phyloP scores from a whole-genome alignment of 352 stramenopile species.

The Blastocystis sp. region DNA sequence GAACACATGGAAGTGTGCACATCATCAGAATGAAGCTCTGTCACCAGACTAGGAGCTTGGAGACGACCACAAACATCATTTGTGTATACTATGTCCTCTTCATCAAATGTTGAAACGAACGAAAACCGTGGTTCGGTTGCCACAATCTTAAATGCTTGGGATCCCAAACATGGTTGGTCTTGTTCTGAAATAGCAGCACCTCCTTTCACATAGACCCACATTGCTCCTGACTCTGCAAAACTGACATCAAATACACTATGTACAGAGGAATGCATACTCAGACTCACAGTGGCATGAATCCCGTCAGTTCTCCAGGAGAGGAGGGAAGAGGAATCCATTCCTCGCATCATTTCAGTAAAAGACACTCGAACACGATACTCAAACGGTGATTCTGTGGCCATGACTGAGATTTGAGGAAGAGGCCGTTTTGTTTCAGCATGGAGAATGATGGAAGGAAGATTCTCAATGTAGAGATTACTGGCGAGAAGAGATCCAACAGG shows the following conservation, averaged over 20 bases:
- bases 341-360: no score
- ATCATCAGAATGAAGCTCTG: background rate
- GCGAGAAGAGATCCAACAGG: background rate
- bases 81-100: background rate
- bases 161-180: background rate
- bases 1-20: background rate
- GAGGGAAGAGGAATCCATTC: no score
- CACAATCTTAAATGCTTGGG: background rate
- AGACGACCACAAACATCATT: background rate
- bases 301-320: no score
- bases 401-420: no score
- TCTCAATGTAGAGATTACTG: no score
- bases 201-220: background rate
- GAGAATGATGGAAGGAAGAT: no score
- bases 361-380: no score
- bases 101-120: slow-evolving; percentile 8
- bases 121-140: background rate
- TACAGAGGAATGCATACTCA: background rate
- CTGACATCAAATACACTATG: background rate
- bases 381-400: no score
- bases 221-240: background rate
- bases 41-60: background rate
- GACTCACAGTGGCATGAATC: no score
- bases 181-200: background rate
- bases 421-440: no score